A percentile compares a stretch with the other conserved stretches of the same genome.
Conservation (phyloP, 2,329 filamentous ascomycete genomes). For the Cladosporium sphaerospermum region DNA sequence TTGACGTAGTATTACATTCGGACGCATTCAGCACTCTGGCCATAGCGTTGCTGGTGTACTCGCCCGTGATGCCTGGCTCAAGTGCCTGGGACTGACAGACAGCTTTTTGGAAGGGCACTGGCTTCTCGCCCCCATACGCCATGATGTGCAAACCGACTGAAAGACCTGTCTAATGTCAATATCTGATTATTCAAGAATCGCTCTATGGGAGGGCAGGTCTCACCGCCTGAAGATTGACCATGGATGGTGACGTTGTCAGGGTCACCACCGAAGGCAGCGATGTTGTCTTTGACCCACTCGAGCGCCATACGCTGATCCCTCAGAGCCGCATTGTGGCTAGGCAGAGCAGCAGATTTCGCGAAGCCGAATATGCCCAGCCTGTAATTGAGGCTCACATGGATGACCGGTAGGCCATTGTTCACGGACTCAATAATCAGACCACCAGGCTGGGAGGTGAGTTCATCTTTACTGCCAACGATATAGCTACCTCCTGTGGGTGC, state of each 20-base stretch:
- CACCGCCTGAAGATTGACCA: slow-evolving; percentile 34
- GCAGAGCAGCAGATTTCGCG: slow-evolving; percentile 29
- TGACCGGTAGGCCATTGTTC: slow-evolving; percentile 33
- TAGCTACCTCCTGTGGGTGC: slow-evolving; percentile 18
- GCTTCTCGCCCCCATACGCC: slow-evolving; percentile 41
- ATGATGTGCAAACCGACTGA: slow-evolving; percentile 39
- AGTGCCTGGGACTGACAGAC: slow-evolving; percentile 46
- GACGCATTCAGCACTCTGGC: slow-evolving; percentile 36
- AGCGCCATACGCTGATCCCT: slow-evolving; percentile 34
- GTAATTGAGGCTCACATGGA: slow-evolving; percentile 21
- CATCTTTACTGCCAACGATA: slow-evolving; percentile 19
- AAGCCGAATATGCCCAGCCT: slow-evolving; percentile 37
- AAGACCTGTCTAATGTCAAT: slow-evolving; percentile 9
- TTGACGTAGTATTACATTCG: slow-evolving; percentile 37
- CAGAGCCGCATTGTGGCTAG: slow-evolving; percentile 32
- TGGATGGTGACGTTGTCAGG: slow-evolving; percentile 34
- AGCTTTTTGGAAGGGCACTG: slow-evolving; percentile 41
- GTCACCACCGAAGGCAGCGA: slow-evolving; percentile 38
- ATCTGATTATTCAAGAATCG: neutral
- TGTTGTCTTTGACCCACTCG: slow-evolving; percentile 38
- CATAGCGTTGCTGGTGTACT: slow-evolving; percentile 46
- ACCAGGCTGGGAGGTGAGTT: slow-evolving; percentile 37
- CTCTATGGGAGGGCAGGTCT: neutral
- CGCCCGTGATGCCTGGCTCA: slow-evolving; percentile 43
- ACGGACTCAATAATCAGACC: slow-evolving; percentile 43